These are phyloP conservation scores for Fusarium mexicanum DNA, from an alignment of 2,329 filamentous ascomycete species.

Conservation along the genomic window DNA sequence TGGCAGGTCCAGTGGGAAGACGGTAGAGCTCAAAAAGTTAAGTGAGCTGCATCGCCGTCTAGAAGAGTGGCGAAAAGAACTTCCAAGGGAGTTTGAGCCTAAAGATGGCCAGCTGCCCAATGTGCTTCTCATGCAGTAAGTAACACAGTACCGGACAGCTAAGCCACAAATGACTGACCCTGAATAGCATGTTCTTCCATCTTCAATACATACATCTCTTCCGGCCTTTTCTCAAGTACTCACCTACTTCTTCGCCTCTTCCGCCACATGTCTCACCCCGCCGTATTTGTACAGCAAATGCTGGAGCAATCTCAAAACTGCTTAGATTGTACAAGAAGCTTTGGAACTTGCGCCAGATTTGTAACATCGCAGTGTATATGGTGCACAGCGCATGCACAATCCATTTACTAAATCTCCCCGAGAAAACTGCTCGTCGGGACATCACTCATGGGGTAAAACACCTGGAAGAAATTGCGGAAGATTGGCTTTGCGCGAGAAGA, in stretches of 20 bases:
- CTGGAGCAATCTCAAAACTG: slow-evolving; percentile 90
- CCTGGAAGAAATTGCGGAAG: slow-evolving; percentile 93
- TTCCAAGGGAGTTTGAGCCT: slow-evolving; percentile 88
- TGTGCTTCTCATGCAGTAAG: slow-evolving; percentile 84
- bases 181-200: slow-evolving; percentile 91
- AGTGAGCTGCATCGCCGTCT: slow-evolving; percentile 90
- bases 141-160: slow-evolving; percentile 31
- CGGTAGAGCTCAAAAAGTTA: slow-evolving; percentile 88
- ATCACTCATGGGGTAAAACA: slow-evolving; percentile 91
- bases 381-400: slow-evolving; percentile 94
- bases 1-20: slow-evolving; percentile 73
- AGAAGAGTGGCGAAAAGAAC: slow-evolving; percentile 85
- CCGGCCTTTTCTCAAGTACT: slow-evolving; percentile 93
- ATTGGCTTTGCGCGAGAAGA: slow-evolving; percentile 89
- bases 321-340: slow-evolving; percentile 92
- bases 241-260: slow-evolving; percentile 80
- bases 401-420: slow-evolving; percentile 90
- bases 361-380: slow-evolving; percentile 97
- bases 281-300: slow-evolving; percentile 89
- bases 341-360: slow-evolving; percentile 91
- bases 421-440: slow-evolving; percentile 89
- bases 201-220: slow-evolving; percentile 96
- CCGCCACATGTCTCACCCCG: slow-evolving; percentile 89
- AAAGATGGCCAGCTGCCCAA: slow-evolving; percentile 90
- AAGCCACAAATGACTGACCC: slow-evolving; percentile 7